Evolutionary conservation across 768 basidiomycete species (phyloP), one percentile per base, ranked within the genome.

Genomic region (Pisolithus microcarpus): DNA sequence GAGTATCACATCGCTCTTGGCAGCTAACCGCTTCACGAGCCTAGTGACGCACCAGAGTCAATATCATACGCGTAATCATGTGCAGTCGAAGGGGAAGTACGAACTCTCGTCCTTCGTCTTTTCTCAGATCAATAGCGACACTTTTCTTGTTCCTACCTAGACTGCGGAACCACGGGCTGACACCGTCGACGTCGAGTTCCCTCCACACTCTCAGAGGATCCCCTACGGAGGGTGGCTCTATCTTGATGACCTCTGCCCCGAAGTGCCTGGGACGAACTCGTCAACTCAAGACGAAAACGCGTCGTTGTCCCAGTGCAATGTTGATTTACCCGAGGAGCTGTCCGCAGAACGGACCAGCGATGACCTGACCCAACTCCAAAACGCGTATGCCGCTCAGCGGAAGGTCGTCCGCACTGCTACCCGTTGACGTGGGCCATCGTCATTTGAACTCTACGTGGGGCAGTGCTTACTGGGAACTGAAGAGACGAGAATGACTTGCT

Each of bases 141-240:
- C 83, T 85, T 66, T 83, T 86, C 72, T 87, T 87, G 65, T 87
- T 85, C 46, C 85, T 70, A 8, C 70, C 84, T 23, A 86, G 75
- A 55, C 84, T 84, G 40, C 84, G 70, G 64, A 84, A 87, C 85
- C 85, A 86, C 0, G 83, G 84, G 55, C 84, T 84, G 0, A 79
- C 78, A 1, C 84, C 83, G 55, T 86, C 84, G 0, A 77, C 71
- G 54, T 87, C 85, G 21, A 84, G 72, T 55, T 86, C 85, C 46
- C 85, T 69, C 82, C 82, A 85, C 2, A 83, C 78, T 5, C 85
- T 79, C 23, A 86, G 65, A 6, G 84, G 83, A 55, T 87, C 84
- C 5, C 85, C 85, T 9, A 64, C 67, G 9, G 70, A 70, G 1
- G 84, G 84, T 0, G 82, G 75, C 57, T 87, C 85, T 10, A 86